Base-by-base conservation (phyloP, 768 basidiomycete species). In the Trametes gibbosa region DNA sequence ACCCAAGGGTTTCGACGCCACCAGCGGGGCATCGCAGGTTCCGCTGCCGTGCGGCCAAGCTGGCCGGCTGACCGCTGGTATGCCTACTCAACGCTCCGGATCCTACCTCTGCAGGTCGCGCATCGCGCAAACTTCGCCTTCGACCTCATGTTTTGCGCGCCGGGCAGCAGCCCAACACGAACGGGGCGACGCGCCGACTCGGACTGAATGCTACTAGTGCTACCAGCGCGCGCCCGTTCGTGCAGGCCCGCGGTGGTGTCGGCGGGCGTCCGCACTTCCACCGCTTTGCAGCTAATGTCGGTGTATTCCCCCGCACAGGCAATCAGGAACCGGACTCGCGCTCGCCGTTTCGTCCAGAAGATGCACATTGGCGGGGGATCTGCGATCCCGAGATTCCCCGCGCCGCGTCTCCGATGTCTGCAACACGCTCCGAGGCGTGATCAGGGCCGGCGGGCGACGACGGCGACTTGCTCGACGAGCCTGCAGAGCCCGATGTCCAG, bases 281-380 rank as follows among this genome's bases (percentile, higher is more conserved):
- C 23, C 45, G 45, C 42, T 23, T 43, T 24, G 54, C 54, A 41
- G 0, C 10, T 56, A 48, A 56, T 56, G 46, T 56, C 54, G 54
- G 54, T 23, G 54, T 48, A 56, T 56, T 48, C 45, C 17, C 45
- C 54, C 37, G 24, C 19, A 37, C 13, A 10, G 29, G 29, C 55
- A 50, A 42, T 42, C 47, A 49, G 55, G 55, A 32, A 49, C 55
- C 25, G 8, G 34, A 41, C 19, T 16, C 24, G 24, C n/a, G 27
- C 47, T 56, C 46, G 14, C 12, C 47, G 25, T 17, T 34, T 23
- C 34, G 23, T 24, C 27, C 5, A 32, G 29, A 32, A 32, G 29
- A 5, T n/a, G 53, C 42, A 9, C 42, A 43, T 19, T 9, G 16
- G 17, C 17, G 9, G 27, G 10, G 27, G 29, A 32, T 32, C 29